Conservation (phyloP, 2,329 filamentous ascomycete species). For the Diaporthe capsici region DNA sequence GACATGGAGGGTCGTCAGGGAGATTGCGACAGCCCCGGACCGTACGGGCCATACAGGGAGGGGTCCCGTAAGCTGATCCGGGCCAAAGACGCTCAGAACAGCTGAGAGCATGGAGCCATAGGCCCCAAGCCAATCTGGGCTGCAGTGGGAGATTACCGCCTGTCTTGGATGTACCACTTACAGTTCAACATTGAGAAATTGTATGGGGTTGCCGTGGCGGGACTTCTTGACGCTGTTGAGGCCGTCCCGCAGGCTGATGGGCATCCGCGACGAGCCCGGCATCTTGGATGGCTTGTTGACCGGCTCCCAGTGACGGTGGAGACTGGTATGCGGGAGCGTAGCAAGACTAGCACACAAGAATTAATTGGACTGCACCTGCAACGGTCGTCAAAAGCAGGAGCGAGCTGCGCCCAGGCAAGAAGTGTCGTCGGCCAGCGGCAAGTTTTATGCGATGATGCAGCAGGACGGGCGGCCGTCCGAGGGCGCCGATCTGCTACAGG, state of each 20-base stretch:
- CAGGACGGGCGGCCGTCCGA: constrained; percentile 27
- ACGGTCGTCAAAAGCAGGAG: neutral
- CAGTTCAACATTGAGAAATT: constrained; percentile 78
- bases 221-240: constrained; percentile 73
- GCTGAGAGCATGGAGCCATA: neutral
- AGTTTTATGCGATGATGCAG: constrained; percentile 36
- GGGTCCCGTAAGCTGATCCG: constrained; percentile 13
- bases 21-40: neutral
- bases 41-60: neutral
- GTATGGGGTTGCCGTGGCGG: constrained; percentile 68
- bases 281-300: constrained; percentile 53
- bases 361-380: neutral
- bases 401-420: constrained; percentile 4
- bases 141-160: neutral
- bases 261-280: constrained; percentile 78
- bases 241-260: constrained; percentile 78
- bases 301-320: constrained; percentile 2
- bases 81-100: neutral
- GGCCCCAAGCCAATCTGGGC: neutral
- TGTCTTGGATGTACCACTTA: constrained; percentile 58
- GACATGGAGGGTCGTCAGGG: neutral
- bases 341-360: neutral
- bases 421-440: constrained; percentile 26
- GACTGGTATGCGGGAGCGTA: neutral
- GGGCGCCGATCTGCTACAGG: constrained; percentile 17